A percentile compares a stretch with the other conserved stretches of the same genome.
Evolutionary conservation across 2,329 filamentous ascomycete species (phyloP).

Genomic region (Macrophomina phaseolina): DNA sequence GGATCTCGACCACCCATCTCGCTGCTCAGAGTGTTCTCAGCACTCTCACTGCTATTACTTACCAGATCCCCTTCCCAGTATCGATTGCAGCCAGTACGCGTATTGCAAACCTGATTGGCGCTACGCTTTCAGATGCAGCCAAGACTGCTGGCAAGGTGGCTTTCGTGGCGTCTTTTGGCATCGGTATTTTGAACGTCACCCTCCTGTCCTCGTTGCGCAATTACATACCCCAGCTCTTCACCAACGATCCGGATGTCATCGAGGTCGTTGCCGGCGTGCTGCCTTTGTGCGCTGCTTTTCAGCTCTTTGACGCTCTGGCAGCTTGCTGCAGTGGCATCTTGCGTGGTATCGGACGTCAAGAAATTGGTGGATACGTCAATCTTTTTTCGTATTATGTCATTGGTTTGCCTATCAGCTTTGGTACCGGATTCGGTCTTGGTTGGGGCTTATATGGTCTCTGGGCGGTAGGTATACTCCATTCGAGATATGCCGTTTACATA

Average conservation of each 20-base stretch:
- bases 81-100: conserved; percentile 87
- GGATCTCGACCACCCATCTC: conserved; percentile 78
- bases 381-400: conserved; percentile 85
- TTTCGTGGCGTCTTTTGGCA: conserved; percentile 67
- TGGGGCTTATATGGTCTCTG: conserved; percentile 85
- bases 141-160: conserved; percentile 81
- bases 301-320: conserved; percentile 83
- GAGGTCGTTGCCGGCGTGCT: conserved; percentile 70
- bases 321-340: conserved; percentile 83
- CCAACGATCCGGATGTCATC: conserved; percentile 69
- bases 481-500: neutral
- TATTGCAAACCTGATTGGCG: conserved; percentile 90
- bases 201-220: conserved; percentile 72
- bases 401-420: conserved; percentile 83
- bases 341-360: conserved; percentile 84
- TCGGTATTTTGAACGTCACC: conserved; percentile 81
- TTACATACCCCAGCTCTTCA: conserved; percentile 77
- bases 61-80: conserved; percentile 90
- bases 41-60: conserved; percentile 79
- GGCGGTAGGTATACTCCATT: conserved; percentile 49
- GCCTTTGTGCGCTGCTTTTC: conserved; percentile 84
- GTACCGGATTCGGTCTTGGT: conserved; percentile 73
- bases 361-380: conserved; percentile 88
- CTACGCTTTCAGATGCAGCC: conserved; percentile 79
- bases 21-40: conserved; percentile 82